Percentiles rank a stretch among this genome's conserved stretches.
Conservation (phyloP, 2,329 filamentous ascomycete genomes). For the Pseudocercospora crystallina region DNA sequence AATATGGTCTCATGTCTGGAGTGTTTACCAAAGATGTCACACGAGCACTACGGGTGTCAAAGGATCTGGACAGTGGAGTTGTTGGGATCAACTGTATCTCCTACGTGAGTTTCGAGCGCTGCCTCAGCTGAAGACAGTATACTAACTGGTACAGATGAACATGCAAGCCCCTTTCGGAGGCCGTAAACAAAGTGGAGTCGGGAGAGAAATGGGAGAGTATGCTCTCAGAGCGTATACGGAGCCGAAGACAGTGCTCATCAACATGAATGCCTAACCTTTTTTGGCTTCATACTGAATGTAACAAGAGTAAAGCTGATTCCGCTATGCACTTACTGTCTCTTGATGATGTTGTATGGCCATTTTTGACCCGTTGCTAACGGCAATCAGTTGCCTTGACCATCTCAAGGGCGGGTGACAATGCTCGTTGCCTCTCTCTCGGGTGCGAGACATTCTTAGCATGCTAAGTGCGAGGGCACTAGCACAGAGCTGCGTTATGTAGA, state of each 20-base stretch:
- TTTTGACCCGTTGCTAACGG: too few relatives aligned
- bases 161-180: slow-evolving; percentile 51
- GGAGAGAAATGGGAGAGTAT: slow-evolving; percentile 61
- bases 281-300: too few relatives aligned
- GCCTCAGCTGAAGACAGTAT: too few relatives aligned
- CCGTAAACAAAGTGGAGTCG: slow-evolving; percentile 61
- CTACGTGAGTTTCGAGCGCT: not conserved
- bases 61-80: slow-evolving; percentile 40
- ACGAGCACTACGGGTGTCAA: slow-evolving; percentile 40
- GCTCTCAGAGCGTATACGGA: slow-evolving; percentile 62
- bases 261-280: slow-evolving; percentile 6
- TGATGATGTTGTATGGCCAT: too few relatives aligned
- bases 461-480: too few relatives aligned
- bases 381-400: too few relatives aligned
- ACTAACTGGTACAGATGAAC: slow-evolving; percentile 3
- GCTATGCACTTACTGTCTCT: too few relatives aligned
- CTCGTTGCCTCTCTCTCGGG: too few relatives aligned
- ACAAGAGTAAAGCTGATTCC: too few relatives aligned
- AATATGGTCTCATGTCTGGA: slow-evolving; percentile 39
- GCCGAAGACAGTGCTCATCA: slow-evolving; percentile 9
- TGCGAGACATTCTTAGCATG: too few relatives aligned
- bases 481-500: too few relatives aligned
- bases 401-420: too few relatives aligned
- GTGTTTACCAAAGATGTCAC: slow-evolving; percentile 40
- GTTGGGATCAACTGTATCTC: slow-evolving; percentile 40